Conservation (phyloP, 805 yeast genomes). For the Teunomyces kruisii region DNA sequence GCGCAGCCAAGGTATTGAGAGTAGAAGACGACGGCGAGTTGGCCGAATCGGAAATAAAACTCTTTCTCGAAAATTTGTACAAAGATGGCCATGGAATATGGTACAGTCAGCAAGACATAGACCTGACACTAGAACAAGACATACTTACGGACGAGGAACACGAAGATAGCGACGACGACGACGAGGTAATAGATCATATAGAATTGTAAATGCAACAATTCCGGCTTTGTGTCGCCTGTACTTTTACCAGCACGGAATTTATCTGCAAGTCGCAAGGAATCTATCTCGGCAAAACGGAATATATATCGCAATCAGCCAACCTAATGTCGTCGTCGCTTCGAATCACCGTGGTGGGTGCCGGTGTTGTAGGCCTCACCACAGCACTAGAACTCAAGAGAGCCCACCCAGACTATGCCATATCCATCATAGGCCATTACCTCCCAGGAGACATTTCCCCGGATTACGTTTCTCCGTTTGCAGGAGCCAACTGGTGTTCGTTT, state of each 20-base stretch:
- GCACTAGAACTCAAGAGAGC: constrained; percentile 29
- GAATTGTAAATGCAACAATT: constrained; percentile 10
- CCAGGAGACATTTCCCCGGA: constrained; percentile 56
- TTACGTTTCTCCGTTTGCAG: constrained; percentile 69
- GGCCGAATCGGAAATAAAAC: constrained; percentile 12
- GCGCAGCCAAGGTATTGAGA: constrained; percentile 21
- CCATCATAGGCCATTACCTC: constrained; percentile 36
- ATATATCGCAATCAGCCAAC: too few relatives aligned
- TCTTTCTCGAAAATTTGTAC: constrained; percentile 10
- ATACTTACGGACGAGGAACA: constrained; percentile 15
- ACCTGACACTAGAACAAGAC: constrained; percentile 6
- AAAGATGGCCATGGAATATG: constrained; percentile 9
- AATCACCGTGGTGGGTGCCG: constrained; percentile 20
- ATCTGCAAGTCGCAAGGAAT: too few relatives aligned
- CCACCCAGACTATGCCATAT: constrained; percentile 19
- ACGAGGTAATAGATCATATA: constrained; percentile 15
- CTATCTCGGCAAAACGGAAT: too few relatives aligned
- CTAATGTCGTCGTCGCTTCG: background rate
- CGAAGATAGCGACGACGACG: too few relatives aligned
- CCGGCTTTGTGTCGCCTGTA: background rate
- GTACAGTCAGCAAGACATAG: constrained; percentile 10
- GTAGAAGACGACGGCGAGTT: constrained; percentile 20
- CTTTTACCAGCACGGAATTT: too few relatives aligned
- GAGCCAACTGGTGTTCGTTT: constrained; percentile 70
- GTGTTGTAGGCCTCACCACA: constrained; percentile 38